Conservation (phyloP, 768 basidiomycete genomes). For the Hypholoma fasciculare region DNA sequence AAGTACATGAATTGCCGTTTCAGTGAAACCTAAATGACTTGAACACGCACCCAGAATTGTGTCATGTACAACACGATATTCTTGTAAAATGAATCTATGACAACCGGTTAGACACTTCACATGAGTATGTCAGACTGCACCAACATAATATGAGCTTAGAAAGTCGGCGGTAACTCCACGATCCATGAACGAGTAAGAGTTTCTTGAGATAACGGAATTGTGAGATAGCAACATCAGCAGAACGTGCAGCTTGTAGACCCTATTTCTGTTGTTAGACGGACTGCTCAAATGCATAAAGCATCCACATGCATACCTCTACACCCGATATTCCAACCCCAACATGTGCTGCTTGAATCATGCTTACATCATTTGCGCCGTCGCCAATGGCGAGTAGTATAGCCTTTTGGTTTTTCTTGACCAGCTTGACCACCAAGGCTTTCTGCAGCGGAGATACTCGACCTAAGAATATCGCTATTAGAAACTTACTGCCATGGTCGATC, state of each 20-base stretch:
- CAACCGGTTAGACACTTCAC: conserved; percentile 4
- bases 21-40: background rate
- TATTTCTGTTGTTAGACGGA: conserved; percentile 25
- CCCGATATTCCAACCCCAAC: conserved; percentile 98
- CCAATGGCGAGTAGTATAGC: conserved; percentile 95
- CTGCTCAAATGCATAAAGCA: background rate
- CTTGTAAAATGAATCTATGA: conserved; percentile 94
- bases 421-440: conserved; percentile 96
- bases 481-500: background rate
- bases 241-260: conserved; percentile 98
- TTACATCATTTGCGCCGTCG: conserved; percentile 97
- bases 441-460: conserved; percentile 97
- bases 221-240: conserved; percentile 96
- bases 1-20: background rate
- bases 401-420: conserved; percentile 97
- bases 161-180: conserved; percentile 96
- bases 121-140: conserved; percentile 28
- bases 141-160: conserved; percentile 94
- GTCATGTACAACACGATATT: conserved; percentile 99
- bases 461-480: conserved; percentile 26
- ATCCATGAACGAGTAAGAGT: conserved; percentile 92
- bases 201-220: conserved; percentile 97
- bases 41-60: conserved; percentile 83
- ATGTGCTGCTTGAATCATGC: conserved; percentile 99
- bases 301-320: conserved; percentile 65